Conservation (phyloP, 495 filamentous ascomycete species). For the Wilcoxina mikolae region DNA sequence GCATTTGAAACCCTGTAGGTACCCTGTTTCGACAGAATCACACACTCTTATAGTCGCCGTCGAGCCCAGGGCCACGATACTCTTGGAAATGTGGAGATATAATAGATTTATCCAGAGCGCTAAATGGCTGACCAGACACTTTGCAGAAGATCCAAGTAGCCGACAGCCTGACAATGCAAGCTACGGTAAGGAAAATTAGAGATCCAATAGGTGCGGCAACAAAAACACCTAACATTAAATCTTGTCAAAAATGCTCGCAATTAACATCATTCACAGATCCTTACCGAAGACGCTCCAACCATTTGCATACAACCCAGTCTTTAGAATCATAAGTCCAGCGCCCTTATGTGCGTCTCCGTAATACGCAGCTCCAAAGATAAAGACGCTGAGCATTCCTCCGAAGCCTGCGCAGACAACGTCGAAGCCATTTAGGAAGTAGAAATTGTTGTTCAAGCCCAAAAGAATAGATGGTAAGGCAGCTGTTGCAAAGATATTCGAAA, state of each 20-base stretch:
- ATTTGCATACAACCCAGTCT: slow-evolving; percentile 50
- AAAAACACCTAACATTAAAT: slow-evolving; percentile 43
- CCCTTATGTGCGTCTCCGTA: slow-evolving; percentile 51
- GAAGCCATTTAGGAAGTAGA: slow-evolving; percentile 59
- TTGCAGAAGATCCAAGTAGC: slow-evolving; percentile 40
- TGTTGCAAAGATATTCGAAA: slow-evolving; percentile 57
- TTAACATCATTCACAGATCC: not conserved
- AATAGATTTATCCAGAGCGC: slow-evolving; percentile 56
- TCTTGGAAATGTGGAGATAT: no score
- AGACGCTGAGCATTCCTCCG: slow-evolving; percentile 57
- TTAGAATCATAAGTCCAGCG: slow-evolving; percentile 50
- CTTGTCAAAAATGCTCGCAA: not conserved
- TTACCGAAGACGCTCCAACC: slow-evolving; percentile 64
- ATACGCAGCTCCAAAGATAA: slow-evolving; percentile 55
- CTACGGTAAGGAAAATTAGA: slow-evolving; percentile 50
- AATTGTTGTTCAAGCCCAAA: slow-evolving; percentile 37
- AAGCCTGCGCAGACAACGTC: slow-evolving; percentile 58
- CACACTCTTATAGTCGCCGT: no score
- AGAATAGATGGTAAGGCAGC: slow-evolving; percentile 53
- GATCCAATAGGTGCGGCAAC: slow-evolving; percentile 54
- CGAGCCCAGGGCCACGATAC: no score
- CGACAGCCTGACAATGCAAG: slow-evolving; percentile 39
- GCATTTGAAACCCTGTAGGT: no score
- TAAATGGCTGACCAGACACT: slow-evolving; percentile 40
- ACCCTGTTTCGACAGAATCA: no score